Percentiles rank a stretch among this genome's conserved stretches.
phyloP scores from a whole-genome alignment of 768 basidiomycete genomes.

The Agaricus blazei region DNA sequence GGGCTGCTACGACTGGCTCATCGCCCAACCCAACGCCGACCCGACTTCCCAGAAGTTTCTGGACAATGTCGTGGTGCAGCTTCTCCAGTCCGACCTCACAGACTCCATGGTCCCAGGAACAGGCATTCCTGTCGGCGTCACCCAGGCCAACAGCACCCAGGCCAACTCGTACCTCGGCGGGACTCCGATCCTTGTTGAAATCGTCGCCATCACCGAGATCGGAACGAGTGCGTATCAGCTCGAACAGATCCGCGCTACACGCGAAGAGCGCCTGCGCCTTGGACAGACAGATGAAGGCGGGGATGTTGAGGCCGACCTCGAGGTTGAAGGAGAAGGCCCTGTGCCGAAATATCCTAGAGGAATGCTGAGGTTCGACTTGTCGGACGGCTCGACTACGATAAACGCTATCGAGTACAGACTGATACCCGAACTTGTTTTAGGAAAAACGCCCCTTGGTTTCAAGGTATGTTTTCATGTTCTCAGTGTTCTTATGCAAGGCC shows the following conservation, averaged over 20 bases:
- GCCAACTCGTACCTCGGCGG: constrained; percentile 29
- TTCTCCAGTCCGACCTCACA: constrained; percentile 64
- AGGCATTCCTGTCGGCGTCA: constrained; percentile 51
- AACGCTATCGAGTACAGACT: constrained; percentile 76
- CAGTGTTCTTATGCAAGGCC: neutral
- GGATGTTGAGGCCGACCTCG: constrained; percentile 50
- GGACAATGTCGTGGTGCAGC: constrained; percentile 53
- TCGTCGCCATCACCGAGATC: constrained; percentile 77
- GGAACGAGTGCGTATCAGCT: constrained; percentile 79
- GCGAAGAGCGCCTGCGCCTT: constrained; percentile 58
- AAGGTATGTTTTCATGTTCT: constrained; percentile 48
- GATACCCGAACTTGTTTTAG: constrained; percentile 62
- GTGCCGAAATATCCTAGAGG: constrained; percentile 79
- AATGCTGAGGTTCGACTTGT: constrained; percentile 72
- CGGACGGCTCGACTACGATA: constrained; percentile 68
- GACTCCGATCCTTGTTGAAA: constrained; percentile 66
- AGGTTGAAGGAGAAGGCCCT: constrained; percentile 64
- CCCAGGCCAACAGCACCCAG: constrained; percentile 18
- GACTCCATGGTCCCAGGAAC: constrained; percentile 72
- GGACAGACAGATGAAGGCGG: constrained; percentile 27
- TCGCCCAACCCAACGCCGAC: constrained; percentile 37
- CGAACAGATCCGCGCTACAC: constrained; percentile 60
- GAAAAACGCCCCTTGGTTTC: constrained; percentile 73
- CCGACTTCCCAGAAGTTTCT: constrained; percentile 48
- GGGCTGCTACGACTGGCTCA: constrained; percentile 65